Evolutionary conservation across 2,329 filamentous ascomycete species (phyloP), one percentile per base, ranked within the genome.

Genomic region (Ascochyta clinopodiicola): DNA sequence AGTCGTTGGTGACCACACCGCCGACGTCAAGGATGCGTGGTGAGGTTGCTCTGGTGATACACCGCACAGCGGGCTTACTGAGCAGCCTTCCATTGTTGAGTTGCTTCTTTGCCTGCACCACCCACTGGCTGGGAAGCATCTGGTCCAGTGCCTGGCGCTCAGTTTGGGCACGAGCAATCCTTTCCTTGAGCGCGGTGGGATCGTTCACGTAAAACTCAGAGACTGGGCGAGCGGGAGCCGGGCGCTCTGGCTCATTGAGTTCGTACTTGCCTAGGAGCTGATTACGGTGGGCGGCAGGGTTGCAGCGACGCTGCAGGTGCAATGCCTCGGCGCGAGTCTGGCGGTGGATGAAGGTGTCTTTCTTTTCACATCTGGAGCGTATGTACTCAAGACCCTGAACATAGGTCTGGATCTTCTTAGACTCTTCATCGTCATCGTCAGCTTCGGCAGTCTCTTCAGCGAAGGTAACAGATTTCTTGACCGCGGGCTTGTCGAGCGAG

Each of bases 251-350:
- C 49, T 75, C 70, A 40, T 85, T 87, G 47, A 96, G 83, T 74
- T 93, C 89, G 71, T 91, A 96, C 73, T 91, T 95, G 64, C 93
- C 92, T 29, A 91, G 84, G 19, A 98, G 85, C 70, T 92, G 90
- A 70, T 91, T 89, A 70, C 89, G 84, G 76, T 97, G 92, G 36
- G 84, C 80, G 54, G 88, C 82, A 19, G 84, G 83, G 53, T 92
- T 84, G 39, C 88, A 91, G 51, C 93, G 83, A 35, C 95, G 89
- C 69, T 90, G 86, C 25, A 92, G 86, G 72, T 97, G 94, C 43
- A 97, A 82, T 22, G 92, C 91, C 73, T 98, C 94, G 56, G 94
- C 96, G 44, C 95, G 89, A 22, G 90, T 85, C 52, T 91, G 86
- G 37, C 91, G 89, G 74, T 96, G 90, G 50, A 96, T 84, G 71